A percentile compares a stretch with the other conserved stretches of the same genome.
Evolutionary conservation across 495 filamentous ascomycete genomes (phyloP).

Genomic region (Hamigera avellanea): DNA sequence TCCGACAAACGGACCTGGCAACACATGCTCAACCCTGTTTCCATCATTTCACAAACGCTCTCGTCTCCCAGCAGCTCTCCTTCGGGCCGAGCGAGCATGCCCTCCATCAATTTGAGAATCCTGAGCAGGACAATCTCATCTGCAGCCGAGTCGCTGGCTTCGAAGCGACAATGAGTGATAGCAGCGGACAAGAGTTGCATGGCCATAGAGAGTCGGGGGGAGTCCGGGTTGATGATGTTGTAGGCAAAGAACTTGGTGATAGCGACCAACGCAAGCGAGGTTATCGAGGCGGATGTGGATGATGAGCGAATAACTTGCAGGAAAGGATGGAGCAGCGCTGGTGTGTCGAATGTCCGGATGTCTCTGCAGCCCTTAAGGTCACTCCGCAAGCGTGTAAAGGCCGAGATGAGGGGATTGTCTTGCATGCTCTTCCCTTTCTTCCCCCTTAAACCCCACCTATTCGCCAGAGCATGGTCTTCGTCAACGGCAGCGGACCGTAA

Average conservation of each 20-base stretch:
- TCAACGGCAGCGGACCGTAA: slow-evolving; percentile 14
- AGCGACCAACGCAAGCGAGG: slow-evolving; percentile 85
- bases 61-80: slow-evolving; percentile 88
- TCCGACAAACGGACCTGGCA: slow-evolving; percentile 88
- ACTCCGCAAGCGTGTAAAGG: slow-evolving; percentile 78
- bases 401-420: slow-evolving; percentile 94
- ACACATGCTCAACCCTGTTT: slow-evolving; percentile 93
- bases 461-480: slow-evolving; percentile 44
- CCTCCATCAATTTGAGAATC: slow-evolving; percentile 95
- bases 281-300: slow-evolving; percentile 91
- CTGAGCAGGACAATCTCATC: slow-evolving; percentile 90
- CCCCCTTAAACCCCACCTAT: slow-evolving; percentile 80
- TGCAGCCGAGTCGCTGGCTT: slow-evolving; percentile 85
- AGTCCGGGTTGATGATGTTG: slow-evolving; percentile 71
- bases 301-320: slow-evolving; percentile 95
- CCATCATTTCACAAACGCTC: slow-evolving; percentile 99
- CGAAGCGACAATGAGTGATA: slow-evolving; percentile 95
- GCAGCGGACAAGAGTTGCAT: slow-evolving; percentile 94
- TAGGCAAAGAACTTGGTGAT: slow-evolving; percentile 97
- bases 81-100: slow-evolving; percentile 86
- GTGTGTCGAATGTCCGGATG: slow-evolving; percentile 80
- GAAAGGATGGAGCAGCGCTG: slow-evolving; percentile 86
- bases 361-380: slow-evolving; percentile 92
- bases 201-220: slow-evolving; percentile 72
- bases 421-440: slow-evolving; percentile 98